Base-by-base conservation (phyloP, 1,139 yeast genomes). In the Tardiomyces depauwii region DNA sequence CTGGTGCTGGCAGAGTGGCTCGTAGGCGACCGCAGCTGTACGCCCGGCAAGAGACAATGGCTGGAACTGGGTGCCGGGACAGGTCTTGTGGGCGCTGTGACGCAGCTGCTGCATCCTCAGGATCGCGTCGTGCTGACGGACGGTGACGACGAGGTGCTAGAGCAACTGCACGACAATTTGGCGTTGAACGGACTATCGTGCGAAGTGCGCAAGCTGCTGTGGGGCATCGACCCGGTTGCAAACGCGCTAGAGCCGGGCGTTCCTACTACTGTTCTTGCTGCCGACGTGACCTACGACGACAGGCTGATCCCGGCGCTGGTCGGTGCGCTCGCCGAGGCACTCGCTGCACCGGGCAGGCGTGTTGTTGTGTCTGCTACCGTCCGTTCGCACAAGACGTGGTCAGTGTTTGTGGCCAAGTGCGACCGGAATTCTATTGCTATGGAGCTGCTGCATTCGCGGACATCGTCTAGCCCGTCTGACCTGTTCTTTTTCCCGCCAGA, bases 1-100 rank as follows among this genome's bases (percentile, higher is more conserved):
- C 55, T 85, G n/a, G 86, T 70, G 49, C 64, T 88, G 16, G 66
- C 81, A 9, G 71, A 77, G 44, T 77, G 64, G 53, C 54, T 84
- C 39, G 10, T 43, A n/a, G 5, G 18, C 3, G 30, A 30, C 16
- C 16, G 5, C 3, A 14, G 16, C 5, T 5, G 16, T 5, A 14
- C 36, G 36, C 4, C 16, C 36, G 36, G 5, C 36, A 30, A 30
- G 11, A 12, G 36, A 11, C 36, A 30, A 11, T 30, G 36, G 0
- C 60, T 87, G 25, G 97, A 89, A 57, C 63, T 89, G 27, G 97
- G 97, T 0, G 77, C 93, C 19, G 97, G 97, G 0, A 87, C 97
- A 0, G 96, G 96, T 0, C 64, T 89, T n/a, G 82, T 84, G 1
- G 80, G 94, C 13, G 58, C 86, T 18, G 65, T 82, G 1, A 55